Evolutionary conservation across 2,329 filamentous ascomycete genomes (phyloP).

Genomic region (Colletotrichum incanum): DNA sequence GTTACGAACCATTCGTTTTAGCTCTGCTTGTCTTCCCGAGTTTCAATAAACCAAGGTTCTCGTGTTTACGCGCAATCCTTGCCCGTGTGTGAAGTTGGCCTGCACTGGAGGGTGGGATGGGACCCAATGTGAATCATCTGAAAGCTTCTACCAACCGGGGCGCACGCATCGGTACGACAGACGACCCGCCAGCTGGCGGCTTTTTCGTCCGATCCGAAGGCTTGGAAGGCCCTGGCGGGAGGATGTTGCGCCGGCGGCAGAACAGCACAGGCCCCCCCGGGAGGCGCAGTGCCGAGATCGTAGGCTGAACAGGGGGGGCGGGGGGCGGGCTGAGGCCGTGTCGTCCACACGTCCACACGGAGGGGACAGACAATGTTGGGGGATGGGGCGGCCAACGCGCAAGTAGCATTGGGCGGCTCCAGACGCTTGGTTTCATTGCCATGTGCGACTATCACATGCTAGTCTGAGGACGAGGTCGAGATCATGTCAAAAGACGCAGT

Average conservation of each 20-base stretch:
- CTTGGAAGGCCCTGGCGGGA: constrained; percentile 32
- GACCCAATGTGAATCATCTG: neutral
- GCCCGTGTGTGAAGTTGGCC: neutral
- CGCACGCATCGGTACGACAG: constrained; percentile 29
- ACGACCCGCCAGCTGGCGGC: constrained; percentile 22
- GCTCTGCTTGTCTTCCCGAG: neutral
- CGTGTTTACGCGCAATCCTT: neutral
- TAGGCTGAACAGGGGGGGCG: constrained; percentile 16
- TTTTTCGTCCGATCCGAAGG: constrained; percentile 39
- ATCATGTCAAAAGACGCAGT: constrained; percentile 19
- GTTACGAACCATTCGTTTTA: constrained; percentile 24
- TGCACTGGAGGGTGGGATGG: neutral
- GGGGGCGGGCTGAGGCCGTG: constrained; percentile 17
- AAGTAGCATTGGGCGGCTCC: neutral
- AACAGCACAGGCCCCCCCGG: constrained; percentile 15
- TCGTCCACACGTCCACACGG: neutral
- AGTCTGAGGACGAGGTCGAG: neutral
- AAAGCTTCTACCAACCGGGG: constrained; percentile 10
- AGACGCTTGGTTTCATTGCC: constrained; percentile 1
- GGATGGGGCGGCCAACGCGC: constrained; percentile 22
- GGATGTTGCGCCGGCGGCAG: constrained; percentile 39
- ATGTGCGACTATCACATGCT: constrained; percentile 35
- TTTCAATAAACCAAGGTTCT: neutral
- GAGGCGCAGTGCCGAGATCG: constrained; percentile 30
- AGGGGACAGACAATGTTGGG: neutral